A percentile compares a stretch with the other conserved stretches of the same genome.
These are phyloP conservation scores for Dactylis glomerata DNA, from an alignment of 176 grass and related monocot genomes.

Conservation along the genomic window DNA sequence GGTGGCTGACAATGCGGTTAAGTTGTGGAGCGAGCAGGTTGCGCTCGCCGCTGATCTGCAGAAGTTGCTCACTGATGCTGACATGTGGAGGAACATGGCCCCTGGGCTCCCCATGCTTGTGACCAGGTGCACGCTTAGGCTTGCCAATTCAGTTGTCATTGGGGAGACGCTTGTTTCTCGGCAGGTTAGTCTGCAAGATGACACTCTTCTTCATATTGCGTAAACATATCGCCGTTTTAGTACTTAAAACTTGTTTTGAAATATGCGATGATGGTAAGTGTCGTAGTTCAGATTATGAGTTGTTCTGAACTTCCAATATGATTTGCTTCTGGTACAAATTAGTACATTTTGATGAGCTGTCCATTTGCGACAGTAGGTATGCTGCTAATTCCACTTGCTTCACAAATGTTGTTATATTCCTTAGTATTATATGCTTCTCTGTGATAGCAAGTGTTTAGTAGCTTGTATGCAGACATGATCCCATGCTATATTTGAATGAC, in stretches of 20 bases:
- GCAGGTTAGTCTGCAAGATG: conserved; percentile 53
- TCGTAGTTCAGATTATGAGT: neutral
- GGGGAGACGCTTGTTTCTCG: conserved; percentile 65
- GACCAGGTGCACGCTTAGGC: conserved; percentile 60
- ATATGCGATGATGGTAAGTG: neutral
- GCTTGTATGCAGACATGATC: neutral
- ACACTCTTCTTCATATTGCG: neutral
- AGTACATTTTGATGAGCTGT: neutral
- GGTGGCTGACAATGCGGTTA: conserved; percentile 56
- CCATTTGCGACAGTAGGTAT: neutral
- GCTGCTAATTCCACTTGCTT: neutral
- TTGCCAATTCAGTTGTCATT: conserved; percentile 58
- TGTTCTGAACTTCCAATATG: neutral
- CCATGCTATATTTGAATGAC: neutral
- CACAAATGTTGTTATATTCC: neutral
- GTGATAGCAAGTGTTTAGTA: neutral
- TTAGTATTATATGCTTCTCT: neutral
- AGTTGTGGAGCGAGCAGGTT: conserved; percentile 71
- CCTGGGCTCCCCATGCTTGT: conserved; percentile 72
- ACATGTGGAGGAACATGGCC: conserved; percentile 85
- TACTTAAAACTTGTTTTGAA: neutral
- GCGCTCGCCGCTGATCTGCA: conserved; percentile 61
- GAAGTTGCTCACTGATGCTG: conserved; percentile 72
- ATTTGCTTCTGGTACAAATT: conserved; percentile 1
- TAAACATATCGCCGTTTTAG: neutral